A percentile compares a stretch with the other conserved stretches of the same genome.
Conservation (phyloP, 345 rosid species). For the Moricandia moricandioides region DNA sequence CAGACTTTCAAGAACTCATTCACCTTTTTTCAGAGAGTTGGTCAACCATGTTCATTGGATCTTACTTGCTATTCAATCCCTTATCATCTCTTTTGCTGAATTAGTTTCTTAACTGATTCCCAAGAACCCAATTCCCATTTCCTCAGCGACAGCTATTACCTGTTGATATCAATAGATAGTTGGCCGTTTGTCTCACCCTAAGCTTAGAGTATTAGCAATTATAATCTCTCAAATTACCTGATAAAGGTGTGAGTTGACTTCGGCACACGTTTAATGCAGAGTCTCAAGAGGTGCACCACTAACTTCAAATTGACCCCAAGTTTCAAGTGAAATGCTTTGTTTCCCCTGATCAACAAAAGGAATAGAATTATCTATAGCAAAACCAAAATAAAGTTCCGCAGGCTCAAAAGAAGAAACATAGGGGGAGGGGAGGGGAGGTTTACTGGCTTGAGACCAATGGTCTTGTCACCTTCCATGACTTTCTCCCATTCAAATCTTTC, state of each 20-base stretch:
- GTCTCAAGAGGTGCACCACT: slow-evolving; percentile 99
- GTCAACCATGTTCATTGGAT: no score
- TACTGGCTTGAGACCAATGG: slow-evolving; percentile 97
- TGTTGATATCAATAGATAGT: slow-evolving; percentile 24
- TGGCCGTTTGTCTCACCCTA: neutral
- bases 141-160: slow-evolving; percentile 99
- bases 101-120: no score
- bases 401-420: neutral
- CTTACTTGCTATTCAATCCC: slow-evolving; percentile 71
- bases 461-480: slow-evolving; percentile 79
- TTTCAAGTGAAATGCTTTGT: slow-evolving; percentile 97
- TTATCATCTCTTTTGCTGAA: no score
- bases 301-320: slow-evolving; percentile 98
- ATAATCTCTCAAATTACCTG: slow-evolving; percentile 50
- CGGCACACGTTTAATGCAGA: slow-evolving; percentile 98
- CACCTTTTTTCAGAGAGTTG: no score
- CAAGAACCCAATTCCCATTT: slow-evolving; percentile 97
- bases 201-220: slow-evolving; percentile 1
- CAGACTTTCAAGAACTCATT: no score
- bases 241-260: slow-evolving; percentile 98
- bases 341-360: slow-evolving; percentile 52
- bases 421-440: neutral
- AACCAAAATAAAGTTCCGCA: neutral
- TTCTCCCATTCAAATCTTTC: slow-evolving; percentile 99
- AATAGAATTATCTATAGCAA: neutral